Conservation (phyloP, 2,329 filamentous ascomycete species). For the Aspergillus chevalieri region DNA sequence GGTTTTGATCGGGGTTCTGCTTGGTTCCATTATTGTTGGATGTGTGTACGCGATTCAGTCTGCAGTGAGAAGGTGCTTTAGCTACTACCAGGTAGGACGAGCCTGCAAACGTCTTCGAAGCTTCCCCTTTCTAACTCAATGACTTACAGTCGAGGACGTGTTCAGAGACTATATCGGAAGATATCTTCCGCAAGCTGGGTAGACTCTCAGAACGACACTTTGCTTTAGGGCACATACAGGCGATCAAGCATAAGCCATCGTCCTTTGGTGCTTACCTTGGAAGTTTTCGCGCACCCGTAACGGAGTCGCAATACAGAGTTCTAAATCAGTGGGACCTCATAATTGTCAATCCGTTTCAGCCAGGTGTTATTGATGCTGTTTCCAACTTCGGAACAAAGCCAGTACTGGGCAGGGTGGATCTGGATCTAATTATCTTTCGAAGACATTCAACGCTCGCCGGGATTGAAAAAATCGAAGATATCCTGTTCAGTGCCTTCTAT, state of each 20-base stretch:
- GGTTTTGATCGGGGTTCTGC: slow-evolving; percentile 30
- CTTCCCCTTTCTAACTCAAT: neutral
- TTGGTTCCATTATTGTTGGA: slow-evolving; percentile 24
- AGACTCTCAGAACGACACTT: slow-evolving; percentile 18
- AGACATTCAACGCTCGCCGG: slow-evolving; percentile 18
- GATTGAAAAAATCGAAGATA: slow-evolving; percentile 25
- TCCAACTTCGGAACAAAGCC: slow-evolving; percentile 12
- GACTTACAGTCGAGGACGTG: slow-evolving; percentile 17
- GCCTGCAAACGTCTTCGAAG: neutral
- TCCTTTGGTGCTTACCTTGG: slow-evolving; percentile 43
- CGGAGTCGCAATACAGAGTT: slow-evolving; percentile 26
- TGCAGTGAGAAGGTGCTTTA: slow-evolving; percentile 13
- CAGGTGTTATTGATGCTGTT: slow-evolving; percentile 31
- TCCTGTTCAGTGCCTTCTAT: slow-evolving; percentile 19
- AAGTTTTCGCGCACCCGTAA: slow-evolving; percentile 27
- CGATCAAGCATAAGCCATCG: slow-evolving; percentile 19
- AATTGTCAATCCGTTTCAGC: slow-evolving; percentile 38
- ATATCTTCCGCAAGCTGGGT: slow-evolving; percentile 17
- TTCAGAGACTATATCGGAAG: slow-evolving; percentile 18
- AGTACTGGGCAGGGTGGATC: slow-evolving; percentile 29
- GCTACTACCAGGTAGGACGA: slow-evolving; percentile 23
- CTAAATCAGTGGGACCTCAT: slow-evolving; percentile 41
- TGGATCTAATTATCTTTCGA: slow-evolving; percentile 15
- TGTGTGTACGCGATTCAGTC: slow-evolving; percentile 25
- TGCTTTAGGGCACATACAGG: slow-evolving; percentile 11